Evolutionary conservation across 169 alveolate genomes (phyloP).

Genomic region (Perkinsus marinus): DNA sequence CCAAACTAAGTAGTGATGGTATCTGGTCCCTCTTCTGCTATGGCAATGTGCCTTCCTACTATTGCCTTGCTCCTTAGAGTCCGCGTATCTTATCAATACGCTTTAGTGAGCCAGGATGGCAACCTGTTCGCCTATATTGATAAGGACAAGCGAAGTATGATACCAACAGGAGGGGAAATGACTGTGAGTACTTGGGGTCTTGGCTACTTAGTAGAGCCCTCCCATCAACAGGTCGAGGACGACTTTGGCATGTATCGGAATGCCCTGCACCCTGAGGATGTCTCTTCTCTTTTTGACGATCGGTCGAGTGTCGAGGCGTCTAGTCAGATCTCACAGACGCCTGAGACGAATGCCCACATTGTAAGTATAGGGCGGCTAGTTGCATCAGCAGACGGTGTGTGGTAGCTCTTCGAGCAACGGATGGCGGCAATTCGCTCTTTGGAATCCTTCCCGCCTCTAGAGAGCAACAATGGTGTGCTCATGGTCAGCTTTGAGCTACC

Average conservation of each 20-base stretch:
- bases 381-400: not conserved
- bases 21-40: too few relatives aligned
- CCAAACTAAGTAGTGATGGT: not conserved
- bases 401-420: not conserved
- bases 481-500: not conserved
- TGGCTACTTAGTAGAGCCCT: not conserved
- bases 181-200: not conserved
- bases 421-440: not conserved
- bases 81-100: not conserved
- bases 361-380: not conserved
- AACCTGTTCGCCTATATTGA: not conserved
- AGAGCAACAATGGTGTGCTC: not conserved
- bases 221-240: not conserved
- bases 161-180: not conserved
- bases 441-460: not conserved
- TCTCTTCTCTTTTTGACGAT: not conserved
- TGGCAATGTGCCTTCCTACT: not conserved
- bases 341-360: not conserved
- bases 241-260: not conserved
- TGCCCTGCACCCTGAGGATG: not conserved
- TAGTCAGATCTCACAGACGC: not conserved
- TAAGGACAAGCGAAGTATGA: not conserved
- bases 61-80: not conserved
- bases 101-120: not conserved
- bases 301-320: not conserved